Evolutionary conservation across 306 rosid genomes (phyloP).

Genomic region (Vigna mungo): DNA sequence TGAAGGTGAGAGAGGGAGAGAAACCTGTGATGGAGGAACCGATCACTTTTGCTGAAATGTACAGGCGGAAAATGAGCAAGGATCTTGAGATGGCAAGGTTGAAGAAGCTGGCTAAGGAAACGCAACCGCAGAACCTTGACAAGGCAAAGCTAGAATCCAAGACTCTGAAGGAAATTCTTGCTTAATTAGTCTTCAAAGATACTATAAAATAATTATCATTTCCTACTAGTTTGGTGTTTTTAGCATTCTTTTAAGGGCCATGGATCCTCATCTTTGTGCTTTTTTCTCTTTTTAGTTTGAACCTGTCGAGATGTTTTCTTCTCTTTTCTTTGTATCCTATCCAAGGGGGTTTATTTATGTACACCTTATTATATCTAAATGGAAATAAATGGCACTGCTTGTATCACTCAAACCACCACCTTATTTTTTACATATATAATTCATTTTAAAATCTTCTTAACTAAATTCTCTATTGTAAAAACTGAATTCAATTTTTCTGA

Average conservation of each 20-base stretch:
- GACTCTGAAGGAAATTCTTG: constrained; percentile 60
- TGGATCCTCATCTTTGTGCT: neutral
- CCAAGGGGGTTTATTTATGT: neutral
- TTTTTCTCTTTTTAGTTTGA: neutral
- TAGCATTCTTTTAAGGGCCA: neutral
- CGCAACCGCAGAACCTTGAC: constrained; percentile 25
- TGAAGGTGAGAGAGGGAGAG: constrained; percentile 73
- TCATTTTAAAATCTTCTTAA: no score
- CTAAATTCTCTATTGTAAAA: no score
- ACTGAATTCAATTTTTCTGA: no score
- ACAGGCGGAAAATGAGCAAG: constrained; percentile 72
- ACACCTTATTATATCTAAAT: neutral
- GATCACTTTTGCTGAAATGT: constrained; percentile 78
- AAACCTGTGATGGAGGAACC: constrained; percentile 63
- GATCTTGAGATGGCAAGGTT: constrained; percentile 72
- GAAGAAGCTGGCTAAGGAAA: constrained; percentile 70
- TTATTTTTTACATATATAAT: no score
- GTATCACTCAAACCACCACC: no score
- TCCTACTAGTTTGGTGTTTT: neutral
- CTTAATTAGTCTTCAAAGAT: constrained; percentile 34
- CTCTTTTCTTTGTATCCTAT: neutral
- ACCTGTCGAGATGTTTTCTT: neutral
- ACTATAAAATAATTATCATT: neutral
- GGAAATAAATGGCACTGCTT: neutral
- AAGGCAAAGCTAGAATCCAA: constrained; percentile 43